Evolutionary conservation across 257 asterid genomes (phyloP).

Genomic region (Lantana camara): DNA sequence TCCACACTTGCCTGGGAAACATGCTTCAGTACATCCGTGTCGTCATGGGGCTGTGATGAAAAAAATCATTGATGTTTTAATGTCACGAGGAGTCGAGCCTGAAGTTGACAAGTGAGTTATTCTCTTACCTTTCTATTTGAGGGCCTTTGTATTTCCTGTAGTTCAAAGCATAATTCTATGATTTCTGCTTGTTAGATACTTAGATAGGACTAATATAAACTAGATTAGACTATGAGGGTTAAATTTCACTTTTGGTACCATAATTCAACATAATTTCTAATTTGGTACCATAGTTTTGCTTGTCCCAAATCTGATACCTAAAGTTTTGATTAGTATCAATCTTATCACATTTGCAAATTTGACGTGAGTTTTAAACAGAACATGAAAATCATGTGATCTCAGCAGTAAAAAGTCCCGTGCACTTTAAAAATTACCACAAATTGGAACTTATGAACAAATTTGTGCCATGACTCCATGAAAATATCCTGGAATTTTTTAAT

Average conservation of each 20-base stretch:
- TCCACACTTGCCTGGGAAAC: conserved; percentile 96
- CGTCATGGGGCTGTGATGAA: conserved; percentile 99
- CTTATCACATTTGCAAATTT: too few species aligned
- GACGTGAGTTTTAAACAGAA: too few species aligned
- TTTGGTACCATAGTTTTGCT: too few species aligned
- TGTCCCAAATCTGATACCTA: too few species aligned
- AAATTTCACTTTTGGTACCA: too few species aligned
- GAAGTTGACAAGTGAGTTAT: conserved; percentile 88
- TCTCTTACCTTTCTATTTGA: conserved; percentile 9
- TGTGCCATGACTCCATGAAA: not conserved
- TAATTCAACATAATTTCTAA: too few species aligned
- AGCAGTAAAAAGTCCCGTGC: too few species aligned
- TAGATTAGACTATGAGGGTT: not conserved
- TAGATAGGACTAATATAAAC: not conserved
- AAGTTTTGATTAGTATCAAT: too few species aligned
- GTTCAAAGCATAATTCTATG: not conserved
- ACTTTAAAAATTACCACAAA: too few species aligned
- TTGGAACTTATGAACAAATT: too few species aligned
- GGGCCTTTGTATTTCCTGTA: not conserved
- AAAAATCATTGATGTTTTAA: conserved; percentile 89
- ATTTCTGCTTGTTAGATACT: too few species aligned
- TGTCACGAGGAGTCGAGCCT: conserved; percentile 96
- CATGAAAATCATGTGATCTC: too few species aligned
- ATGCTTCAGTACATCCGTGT: conserved; percentile 98
- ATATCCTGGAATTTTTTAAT: not conserved